Evolutionary conservation across 768 basidiomycete species (phyloP).

Genomic region (Lactarius deliciosus): DNA sequence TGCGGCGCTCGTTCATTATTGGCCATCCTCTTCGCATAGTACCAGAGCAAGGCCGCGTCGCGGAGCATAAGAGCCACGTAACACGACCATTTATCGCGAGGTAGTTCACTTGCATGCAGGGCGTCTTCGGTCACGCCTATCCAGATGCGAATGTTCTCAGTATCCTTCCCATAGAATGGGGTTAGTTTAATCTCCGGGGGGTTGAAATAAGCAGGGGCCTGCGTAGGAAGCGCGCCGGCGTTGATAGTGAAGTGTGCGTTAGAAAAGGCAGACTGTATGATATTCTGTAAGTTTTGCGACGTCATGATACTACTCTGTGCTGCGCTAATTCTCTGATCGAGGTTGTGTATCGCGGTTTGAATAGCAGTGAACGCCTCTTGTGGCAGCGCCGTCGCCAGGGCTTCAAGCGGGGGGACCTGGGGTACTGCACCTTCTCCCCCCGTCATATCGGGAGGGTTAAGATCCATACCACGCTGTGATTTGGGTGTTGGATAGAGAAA

Average conservation of each 20-base stretch:
- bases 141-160: not conserved
- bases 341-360: not conserved
- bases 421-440: not conserved
- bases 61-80: not conserved
- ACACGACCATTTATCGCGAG: not conserved
- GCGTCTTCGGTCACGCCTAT: not conserved
- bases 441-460: not conserved
- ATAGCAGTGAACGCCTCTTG: conserved; percentile 1
- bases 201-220: not conserved
- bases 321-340: not conserved
- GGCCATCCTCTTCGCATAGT: not conserved
- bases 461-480: not conserved
- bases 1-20: not conserved
- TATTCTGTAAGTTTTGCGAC: not conserved
- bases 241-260: not conserved
- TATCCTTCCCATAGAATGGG: not conserved
- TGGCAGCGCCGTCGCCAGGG: not conserved
- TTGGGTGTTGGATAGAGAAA: not conserved
- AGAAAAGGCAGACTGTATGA: not conserved
- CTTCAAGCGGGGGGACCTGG: not conserved
- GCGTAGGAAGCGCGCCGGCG: not conserved
- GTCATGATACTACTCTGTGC: not conserved
- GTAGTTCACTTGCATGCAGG: not conserved
- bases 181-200: not conserved
- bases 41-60: not conserved